These are phyloP conservation scores for Fusarium lateritium DNA, from an alignment of 2,329 filamentous ascomycete species.

Conservation along the genomic window DNA sequence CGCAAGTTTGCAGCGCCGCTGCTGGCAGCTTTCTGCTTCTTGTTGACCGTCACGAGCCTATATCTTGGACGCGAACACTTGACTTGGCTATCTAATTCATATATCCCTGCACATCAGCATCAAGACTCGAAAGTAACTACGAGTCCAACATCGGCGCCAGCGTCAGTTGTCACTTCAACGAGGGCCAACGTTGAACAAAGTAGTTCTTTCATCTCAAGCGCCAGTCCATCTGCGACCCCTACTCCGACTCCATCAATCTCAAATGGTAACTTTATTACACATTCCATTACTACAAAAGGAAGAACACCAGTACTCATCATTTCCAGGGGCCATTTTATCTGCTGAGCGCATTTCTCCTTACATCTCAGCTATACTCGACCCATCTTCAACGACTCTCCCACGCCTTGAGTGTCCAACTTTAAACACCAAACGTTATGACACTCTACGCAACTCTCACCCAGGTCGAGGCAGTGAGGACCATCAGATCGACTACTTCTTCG, in stretches of 20 bases:
- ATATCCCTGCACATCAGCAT: slow-evolving; percentile 12
- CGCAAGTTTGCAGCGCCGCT: slow-evolving; percentile 29
- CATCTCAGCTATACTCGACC: slow-evolving; percentile 50
- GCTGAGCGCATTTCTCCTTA: slow-evolving; percentile 44
- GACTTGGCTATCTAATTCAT: slow-evolving; percentile 14
- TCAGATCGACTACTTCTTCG: slow-evolving; percentile 63
- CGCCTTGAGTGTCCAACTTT: slow-evolving; percentile 51
- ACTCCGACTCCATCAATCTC: slow-evolving; percentile 2
- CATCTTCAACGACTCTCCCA: slow-evolving; percentile 39
- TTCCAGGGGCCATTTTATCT: slow-evolving; percentile 50
- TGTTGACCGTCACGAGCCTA: slow-evolving; percentile 30
- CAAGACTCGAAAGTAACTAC: neutral
- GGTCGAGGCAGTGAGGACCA: neutral
- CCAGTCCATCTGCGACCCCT: neutral
- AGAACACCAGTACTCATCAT: slow-evolving; percentile 21
- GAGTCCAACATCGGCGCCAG: neutral
- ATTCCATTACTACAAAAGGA: rapidly evolving
- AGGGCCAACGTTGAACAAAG: neutral
- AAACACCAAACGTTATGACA: slow-evolving; percentile 40
- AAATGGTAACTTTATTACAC: slow-evolving; percentile 12
- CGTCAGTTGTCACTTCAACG: neutral
- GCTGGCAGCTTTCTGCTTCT: slow-evolving; percentile 34
- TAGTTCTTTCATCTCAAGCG: neutral
- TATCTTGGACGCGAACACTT: slow-evolving; percentile 41
- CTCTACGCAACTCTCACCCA: slow-evolving; percentile 25